Evolutionary conservation across 805 yeast genomes (phyloP), one percentile per base, ranked within the genome.

Genomic region (Wickerhamiella siamensis): DNA sequence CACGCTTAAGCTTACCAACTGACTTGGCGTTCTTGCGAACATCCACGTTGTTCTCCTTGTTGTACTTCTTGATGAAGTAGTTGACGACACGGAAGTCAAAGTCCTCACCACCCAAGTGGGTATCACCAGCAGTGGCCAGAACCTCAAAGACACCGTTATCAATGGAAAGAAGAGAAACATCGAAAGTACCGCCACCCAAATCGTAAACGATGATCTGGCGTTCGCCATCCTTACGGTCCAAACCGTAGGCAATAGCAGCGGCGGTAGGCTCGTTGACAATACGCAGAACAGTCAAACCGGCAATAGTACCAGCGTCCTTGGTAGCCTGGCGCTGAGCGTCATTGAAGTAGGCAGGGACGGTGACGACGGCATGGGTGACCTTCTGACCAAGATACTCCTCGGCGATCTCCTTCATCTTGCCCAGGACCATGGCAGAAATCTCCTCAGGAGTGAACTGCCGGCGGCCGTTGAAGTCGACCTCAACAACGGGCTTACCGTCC

Each of bases 31-130:
- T 86, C 47, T 73, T 70, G 51, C 83, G 63, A 50, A 88, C 70
- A 63, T 91, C 96, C 57, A 83, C 79, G 57, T 74, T 74, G 63
- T 86, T 77, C 72, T 88, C 88, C 78, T 91, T 83, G 75, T 87
- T 84, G 72, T 86, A 86, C 49, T 60, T 57, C 67, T 80, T 81
- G 60, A 76, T 73, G 62, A 87, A 82, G 67, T 83, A 91, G 66
- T 78, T 78, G 50, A 84, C 87, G 59, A 84, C 79, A 65, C 84
- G 77, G 71, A 73, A 76, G 68, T 84, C 95, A 56, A 84, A 84
- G 69, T 84, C 95, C 71, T 84, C 94, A 75, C 95, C 95, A 74
- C 95, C 95, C 67, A 84, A 75, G 65, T 84, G 95, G 49, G 95
- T 84, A 64, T 84, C 94, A 79, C 95, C 95, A 47, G 93, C 84